phyloP scores from a whole-genome alignment of 441 rosid species.

The Biscutella laevigata region DNA sequence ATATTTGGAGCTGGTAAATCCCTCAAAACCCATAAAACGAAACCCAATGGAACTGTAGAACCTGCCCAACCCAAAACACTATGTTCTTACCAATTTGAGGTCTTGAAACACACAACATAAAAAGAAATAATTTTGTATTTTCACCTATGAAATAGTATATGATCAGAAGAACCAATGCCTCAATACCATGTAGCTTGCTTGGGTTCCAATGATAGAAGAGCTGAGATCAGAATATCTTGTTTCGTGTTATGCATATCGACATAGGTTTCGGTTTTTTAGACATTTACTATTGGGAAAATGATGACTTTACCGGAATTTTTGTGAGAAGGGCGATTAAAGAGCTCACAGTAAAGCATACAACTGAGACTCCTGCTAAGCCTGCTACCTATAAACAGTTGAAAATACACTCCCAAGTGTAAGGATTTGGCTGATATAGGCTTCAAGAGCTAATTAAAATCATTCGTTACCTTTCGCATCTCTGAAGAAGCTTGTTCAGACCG shows the following conservation, averaged over 20 bases:
- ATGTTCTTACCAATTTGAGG: not conserved
- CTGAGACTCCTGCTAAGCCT: slow-evolving; percentile 45
- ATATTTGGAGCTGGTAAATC: slow-evolving; percentile 41
- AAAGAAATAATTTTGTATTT: not conserved
- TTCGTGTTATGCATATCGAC: not conserved
- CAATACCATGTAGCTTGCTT: slow-evolving; percentile 29
- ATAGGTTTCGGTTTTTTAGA: not conserved
- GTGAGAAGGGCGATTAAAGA: slow-evolving; percentile 41
- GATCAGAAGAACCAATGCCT: slow-evolving; percentile 36
- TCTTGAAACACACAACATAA: not conserved
- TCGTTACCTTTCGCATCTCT: slow-evolving; percentile 52
- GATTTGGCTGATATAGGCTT: not conserved
- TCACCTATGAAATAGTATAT: slow-evolving; percentile 46
- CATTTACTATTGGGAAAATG: not conserved
- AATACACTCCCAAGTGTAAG: not conserved
- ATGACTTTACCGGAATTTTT: slow-evolving; percentile 36
- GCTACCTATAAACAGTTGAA: slow-evolving; percentile 37
- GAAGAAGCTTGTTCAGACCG: slow-evolving; percentile 44
- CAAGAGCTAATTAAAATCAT: not conserved
- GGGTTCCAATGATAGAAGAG: slow-evolving; percentile 46
- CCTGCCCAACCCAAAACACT: slow-evolving; percentile 23
- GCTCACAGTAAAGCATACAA: slow-evolving; percentile 44
- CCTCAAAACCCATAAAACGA: slow-evolving; percentile 43
- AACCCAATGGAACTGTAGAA: slow-evolving; percentile 40
- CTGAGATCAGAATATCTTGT: slow-evolving; percentile 20